A percentile compares a stretch with the other conserved stretches of the same genome.
phyloP scores from a whole-genome alignment of 1,139 yeast species.

The Pichia sp. region DNA sequence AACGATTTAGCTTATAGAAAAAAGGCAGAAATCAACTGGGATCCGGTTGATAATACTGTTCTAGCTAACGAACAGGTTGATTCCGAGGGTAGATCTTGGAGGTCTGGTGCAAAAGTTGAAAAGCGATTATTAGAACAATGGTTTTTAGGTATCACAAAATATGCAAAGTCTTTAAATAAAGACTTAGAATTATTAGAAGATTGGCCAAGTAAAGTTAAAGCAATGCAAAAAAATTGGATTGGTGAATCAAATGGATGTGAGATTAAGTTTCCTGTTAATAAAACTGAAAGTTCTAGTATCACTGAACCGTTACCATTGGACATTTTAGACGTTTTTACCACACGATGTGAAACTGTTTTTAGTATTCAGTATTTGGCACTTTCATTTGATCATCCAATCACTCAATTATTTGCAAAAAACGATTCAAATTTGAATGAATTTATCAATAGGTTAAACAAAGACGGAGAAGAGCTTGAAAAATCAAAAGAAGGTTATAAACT shows the following conservation, averaged over 20 bases:
- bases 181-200: constrained; percentile 55
- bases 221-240: constrained; percentile 93
- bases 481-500: constrained; percentile 58
- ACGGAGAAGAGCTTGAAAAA: constrained; percentile 30
- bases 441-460: constrained; percentile 33
- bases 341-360: constrained; percentile 82
- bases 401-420: constrained; percentile 31
- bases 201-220: constrained; percentile 87
- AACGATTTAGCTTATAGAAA: constrained; percentile 79
- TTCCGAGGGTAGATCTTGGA: constrained; percentile 84
- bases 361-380: constrained; percentile 80
- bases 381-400: constrained; percentile 64
- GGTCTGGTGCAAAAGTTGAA: constrained; percentile 93
- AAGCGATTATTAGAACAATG: constrained; percentile 77
- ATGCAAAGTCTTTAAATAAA: constrained; percentile 55
- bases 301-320: constrained; percentile 16
- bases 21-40: constrained; percentile 93
- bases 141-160: constrained; percentile 85
- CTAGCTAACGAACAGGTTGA: constrained; percentile 97
- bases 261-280: constrained; percentile 36
- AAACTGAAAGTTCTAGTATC: constrained; percentile 7
- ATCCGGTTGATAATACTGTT: constrained; percentile 90
- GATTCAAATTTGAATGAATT: constrained; percentile 43
- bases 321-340: constrained; percentile 59
- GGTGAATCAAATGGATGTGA: constrained; percentile 84